These are phyloP conservation scores for Saururus chinensis DNA, from an alignment of 164 flowering plant genomes.

Conservation along the genomic window DNA sequence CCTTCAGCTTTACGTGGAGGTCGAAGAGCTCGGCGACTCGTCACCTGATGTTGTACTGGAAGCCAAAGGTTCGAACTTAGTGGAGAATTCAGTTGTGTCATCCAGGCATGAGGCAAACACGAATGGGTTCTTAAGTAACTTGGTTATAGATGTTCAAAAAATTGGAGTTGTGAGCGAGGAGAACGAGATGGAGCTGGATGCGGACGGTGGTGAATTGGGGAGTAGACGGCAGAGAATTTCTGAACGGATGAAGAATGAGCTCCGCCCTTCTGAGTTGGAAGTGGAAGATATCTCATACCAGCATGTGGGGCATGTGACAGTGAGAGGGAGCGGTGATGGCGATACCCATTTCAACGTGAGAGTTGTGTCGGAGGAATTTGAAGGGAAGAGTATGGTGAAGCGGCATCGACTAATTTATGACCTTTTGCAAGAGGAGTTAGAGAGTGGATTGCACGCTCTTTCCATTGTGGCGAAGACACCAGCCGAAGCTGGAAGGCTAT, in stretches of 20 bases:
- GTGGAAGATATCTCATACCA: slow-evolving; percentile 73
- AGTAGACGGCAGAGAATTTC: no score
- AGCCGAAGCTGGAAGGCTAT: no score
- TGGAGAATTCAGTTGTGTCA: background rate
- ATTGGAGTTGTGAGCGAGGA: no score
- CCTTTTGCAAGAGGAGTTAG: no score
- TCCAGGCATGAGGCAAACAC: slow-evolving; percentile 3
- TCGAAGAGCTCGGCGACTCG: slow-evolving; percentile 25
- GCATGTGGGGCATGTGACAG: slow-evolving; percentile 89
- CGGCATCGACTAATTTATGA: no score
- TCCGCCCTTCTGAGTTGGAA: no score
- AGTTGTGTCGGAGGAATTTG: no score
- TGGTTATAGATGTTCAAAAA: no score
- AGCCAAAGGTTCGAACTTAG: background rate
- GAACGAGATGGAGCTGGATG: background rate
- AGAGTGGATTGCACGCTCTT: no score
- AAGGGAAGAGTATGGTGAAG: no score
- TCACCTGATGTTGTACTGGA: background rate
- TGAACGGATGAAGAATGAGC: no score
- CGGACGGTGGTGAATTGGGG: slow-evolving; percentile 21
- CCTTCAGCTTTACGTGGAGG: slow-evolving; percentile 31
- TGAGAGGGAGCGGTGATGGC: slow-evolving; percentile 47
- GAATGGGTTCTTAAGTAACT: background rate
- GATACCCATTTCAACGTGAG: slow-evolving; percentile 98
- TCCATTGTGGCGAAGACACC: no score